Evolutionary conservation across 176 grass and related monocot species (phyloP).

Genomic region (Cymbopogon citratus): DNA sequence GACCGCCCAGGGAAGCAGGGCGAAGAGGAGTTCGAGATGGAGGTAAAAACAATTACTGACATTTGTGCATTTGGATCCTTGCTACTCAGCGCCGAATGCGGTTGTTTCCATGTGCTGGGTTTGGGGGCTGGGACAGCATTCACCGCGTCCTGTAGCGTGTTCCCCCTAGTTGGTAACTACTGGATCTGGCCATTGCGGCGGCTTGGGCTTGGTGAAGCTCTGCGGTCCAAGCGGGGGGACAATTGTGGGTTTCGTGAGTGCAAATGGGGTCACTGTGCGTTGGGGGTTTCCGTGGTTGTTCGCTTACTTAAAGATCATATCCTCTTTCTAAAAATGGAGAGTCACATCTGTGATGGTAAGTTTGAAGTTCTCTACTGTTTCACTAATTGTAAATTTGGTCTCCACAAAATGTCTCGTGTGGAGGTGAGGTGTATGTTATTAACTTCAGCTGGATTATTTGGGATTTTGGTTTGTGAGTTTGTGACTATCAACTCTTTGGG

Average conservation of each 20-base stretch:
- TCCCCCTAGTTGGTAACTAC: background rate
- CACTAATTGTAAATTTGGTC: background rate
- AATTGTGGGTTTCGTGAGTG: background rate
- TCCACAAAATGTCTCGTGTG: background rate
- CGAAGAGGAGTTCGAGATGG: conserved; percentile 96
- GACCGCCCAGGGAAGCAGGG: conserved; percentile 89
- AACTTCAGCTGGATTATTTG: background rate
- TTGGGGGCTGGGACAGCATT: background rate
- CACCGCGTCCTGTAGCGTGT: background rate
- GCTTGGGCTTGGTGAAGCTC: background rate
- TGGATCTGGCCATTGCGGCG: conserved; percentile 8
- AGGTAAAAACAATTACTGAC: conserved; percentile 36
- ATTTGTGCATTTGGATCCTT: conserved; percentile 7
- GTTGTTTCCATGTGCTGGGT: background rate
- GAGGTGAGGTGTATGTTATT: background rate
- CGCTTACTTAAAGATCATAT: background rate
- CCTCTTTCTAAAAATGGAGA: background rate
- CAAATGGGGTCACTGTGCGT: conserved; percentile 22
- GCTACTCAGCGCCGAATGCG: background rate
- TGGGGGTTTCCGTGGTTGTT: background rate
- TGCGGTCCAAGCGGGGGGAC: conserved; percentile 9
- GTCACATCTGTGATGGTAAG: background rate
- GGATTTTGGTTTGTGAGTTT: background rate
- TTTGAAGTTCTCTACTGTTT: background rate
- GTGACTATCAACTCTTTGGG: background rate